phyloP scores from a whole-genome alignment of 2,329 filamentous ascomycete species.

The Aspergillus thermomutatus region DNA sequence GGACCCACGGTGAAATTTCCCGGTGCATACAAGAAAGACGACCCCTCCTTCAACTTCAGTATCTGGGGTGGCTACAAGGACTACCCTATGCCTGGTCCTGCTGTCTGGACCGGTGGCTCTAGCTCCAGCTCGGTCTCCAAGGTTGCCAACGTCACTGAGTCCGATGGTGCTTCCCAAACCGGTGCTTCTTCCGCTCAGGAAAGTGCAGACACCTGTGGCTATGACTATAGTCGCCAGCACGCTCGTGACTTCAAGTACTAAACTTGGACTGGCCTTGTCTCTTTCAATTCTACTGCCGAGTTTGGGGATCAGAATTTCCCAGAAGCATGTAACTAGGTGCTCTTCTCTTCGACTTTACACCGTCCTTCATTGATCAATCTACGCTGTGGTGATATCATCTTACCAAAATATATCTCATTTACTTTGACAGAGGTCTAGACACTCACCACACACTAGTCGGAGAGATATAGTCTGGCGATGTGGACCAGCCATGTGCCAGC shows the following conservation, averaged over 20 bases:
- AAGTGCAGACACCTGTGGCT: neutral
- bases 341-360: neutral
- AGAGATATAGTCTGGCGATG: neutral
- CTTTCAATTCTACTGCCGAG: neutral
- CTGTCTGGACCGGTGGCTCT: slow-evolving; percentile 8
- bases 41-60: slow-evolving; percentile 17
- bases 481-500: neutral
- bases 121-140: neutral
- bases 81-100: slow-evolving; percentile 19
- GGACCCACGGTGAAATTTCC: slow-evolving; percentile 12
- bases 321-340: neutral
- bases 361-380: neutral
- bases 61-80: slow-evolving; percentile 14
- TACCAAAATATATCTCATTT: neutral
- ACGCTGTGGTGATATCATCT: neutral
- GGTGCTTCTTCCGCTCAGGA: neutral
- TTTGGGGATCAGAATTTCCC: neutral
- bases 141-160: neutral
- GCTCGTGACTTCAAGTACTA: neutral
- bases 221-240: neutral
- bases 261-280: neutral
- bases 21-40: slow-evolving; percentile 12
- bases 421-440: neutral
- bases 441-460: neutral
- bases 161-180: neutral